These are phyloP conservation scores for Sugiyamaella novakii DNA, from an alignment of 1,139 yeast genomes.

Conservation along the genomic window DNA sequence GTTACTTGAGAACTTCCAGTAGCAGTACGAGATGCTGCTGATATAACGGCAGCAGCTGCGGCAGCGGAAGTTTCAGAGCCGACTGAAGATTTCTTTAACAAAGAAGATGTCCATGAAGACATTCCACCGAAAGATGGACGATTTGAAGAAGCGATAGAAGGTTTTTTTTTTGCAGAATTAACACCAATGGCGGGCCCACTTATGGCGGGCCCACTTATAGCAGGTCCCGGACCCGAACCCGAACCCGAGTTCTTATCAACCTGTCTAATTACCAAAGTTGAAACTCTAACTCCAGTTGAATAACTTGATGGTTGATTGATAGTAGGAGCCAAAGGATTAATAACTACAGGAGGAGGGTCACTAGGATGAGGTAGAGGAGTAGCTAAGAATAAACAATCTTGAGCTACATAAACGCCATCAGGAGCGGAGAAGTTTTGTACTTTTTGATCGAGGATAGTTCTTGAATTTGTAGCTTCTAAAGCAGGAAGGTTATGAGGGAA, in stretches of 20 bases:
- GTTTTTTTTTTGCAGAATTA: not conserved
- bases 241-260: slow-evolving; percentile 3
- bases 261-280: slow-evolving; percentile 19
- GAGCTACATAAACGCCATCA: slow-evolving; percentile 39
- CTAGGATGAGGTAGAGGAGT: slow-evolving; percentile 44
- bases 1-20: slow-evolving; percentile 12
- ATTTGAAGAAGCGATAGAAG: slow-evolving; percentile 12
- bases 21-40: not conserved
- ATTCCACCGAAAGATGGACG: slow-evolving; percentile 19
- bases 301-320: slow-evolving; percentile 35
- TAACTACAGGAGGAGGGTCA: slow-evolving; percentile 41
- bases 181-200: slow-evolving; percentile 3
- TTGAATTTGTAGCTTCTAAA: slow-evolving; percentile 37
- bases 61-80: slow-evolving; percentile 7
- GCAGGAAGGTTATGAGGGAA: slow-evolving; percentile 28
- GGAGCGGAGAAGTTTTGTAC: slow-evolving; percentile 34
- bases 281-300: slow-evolving; percentile 36
- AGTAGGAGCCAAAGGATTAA: slow-evolving; percentile 44
- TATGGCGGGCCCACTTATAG: not conserved
- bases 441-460: slow-evolving; percentile 29
- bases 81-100: slow-evolving; percentile 12
- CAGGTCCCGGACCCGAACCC: not conserved
- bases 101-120: slow-evolving; percentile 15
- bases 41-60: slow-evolving; percentile 14
- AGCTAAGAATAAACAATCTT: slow-evolving; percentile 40